Evolutionary conservation across 768 basidiomycete genomes (phyloP), one percentile per base, ranked within the genome.

Genomic region (Leccinum rimulosum): DNA sequence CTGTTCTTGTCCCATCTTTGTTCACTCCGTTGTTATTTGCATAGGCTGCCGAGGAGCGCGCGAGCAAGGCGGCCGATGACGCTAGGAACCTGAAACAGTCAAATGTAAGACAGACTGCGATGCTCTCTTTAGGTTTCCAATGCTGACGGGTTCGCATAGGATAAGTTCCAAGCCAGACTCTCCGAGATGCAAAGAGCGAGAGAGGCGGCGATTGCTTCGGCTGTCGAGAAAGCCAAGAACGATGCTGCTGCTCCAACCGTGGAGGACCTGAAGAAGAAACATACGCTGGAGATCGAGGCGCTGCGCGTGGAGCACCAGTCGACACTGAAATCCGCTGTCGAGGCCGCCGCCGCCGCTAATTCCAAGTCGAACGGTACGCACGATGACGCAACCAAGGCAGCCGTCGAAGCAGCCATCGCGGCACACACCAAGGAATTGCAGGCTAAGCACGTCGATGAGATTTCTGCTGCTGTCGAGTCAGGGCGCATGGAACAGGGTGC

Each of bases 381-480:
- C 2, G 76, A 78, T 31, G 69, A 62, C 2, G 6, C 58, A 1
- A 76, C 80, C 10, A 75, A 83, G 55, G 80, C 80, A 28, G 79
- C 82, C 27, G 73, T 87, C 40, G 77, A 76, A 1, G 75, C 77
- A 11, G 83, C 82, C 4, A 72, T 85, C 49, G 74, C 73, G 1
- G 79, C 81, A 47, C 77, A 81, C 58, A 78, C 84, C 52, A 76
- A 79, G 61, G 74, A 79, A 25, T 59, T 80, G 4, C 75, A 81
- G 68, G 72, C 76, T 11, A 76, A 74, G 43, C 83, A 83, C 25
- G 75, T 77, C 6, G 77, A 82, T 25, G 87, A 88, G 54, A 82
- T 90, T 35, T 78, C 78, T 3, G 76, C 82, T 6, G 90, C 90
- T 1, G 78, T 87, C 7, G 90, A 92, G 52, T 76, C 82, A 3